phyloP scores from a whole-genome alignment of 2,329 filamentous ascomycete species.

The Aureobasidium leucospermi region DNA sequence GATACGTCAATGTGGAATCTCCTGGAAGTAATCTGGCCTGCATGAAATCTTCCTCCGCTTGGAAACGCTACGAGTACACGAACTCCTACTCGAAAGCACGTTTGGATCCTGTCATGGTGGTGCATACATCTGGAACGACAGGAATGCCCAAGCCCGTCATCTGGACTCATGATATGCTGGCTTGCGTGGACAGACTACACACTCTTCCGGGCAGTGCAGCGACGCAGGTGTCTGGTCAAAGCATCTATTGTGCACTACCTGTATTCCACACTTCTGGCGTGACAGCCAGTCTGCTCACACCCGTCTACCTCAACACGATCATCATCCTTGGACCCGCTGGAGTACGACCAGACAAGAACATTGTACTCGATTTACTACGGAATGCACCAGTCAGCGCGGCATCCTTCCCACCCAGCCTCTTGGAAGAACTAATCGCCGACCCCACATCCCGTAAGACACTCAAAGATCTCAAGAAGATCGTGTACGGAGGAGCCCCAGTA shows the following conservation, averaged over 20 bases:
- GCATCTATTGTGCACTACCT: conserved; percentile 4
- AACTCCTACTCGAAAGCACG: conserved; percentile 3
- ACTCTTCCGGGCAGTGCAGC: background rate
- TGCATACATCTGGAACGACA: conserved; percentile 13
- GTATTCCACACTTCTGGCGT: conserved; percentile 7
- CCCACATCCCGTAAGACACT: background rate
- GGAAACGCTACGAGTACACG: background rate
- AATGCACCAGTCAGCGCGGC: background rate
- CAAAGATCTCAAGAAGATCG: background rate
- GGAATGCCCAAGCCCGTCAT: conserved; percentile 13
- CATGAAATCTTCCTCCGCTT: too few relatives aligned
- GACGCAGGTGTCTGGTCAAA: background rate
- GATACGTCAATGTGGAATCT: background rate
- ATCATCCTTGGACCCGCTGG: conserved; percentile 8
- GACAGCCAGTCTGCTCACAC: background rate
- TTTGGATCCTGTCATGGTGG: conserved; percentile 10
- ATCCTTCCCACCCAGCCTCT: conserved; percentile 5
- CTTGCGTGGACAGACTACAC: background rate
- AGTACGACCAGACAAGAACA: background rate
- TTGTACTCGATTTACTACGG: background rate
- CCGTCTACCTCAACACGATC: background rate
- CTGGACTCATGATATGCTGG: conserved; percentile 11
- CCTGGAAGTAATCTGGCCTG: background rate
- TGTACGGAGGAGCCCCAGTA: conserved; percentile 3
- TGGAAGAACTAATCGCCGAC: background rate